Base-by-base conservation (phyloP, 2,329 filamentous ascomycete species). In the Apiospora pterosperma region DNA sequence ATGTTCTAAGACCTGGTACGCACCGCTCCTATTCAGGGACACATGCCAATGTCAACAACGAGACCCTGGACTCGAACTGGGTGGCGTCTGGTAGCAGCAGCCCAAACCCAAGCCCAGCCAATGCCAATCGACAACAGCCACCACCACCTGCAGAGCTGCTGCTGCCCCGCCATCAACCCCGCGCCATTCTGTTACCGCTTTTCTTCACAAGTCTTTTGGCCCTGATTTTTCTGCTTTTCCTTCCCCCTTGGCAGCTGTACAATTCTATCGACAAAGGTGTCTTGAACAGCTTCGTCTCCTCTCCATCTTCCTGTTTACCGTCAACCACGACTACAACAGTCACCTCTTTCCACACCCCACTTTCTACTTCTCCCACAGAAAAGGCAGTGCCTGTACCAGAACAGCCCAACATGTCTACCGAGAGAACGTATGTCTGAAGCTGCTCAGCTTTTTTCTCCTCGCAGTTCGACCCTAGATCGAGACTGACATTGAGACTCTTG, bases 341-440 rank as follows among this genome's bases (percentile, higher is more conserved):
- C 60, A 66, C 64, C 68, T 62, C 71, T 70, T 68, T 72, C 48
- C 48, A 55, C 48, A 55, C 48, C 8, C 48, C 48, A 34, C 28
- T 34, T 55, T 34, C 48, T 55, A 55, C 48, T 34, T 55, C 76
- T 75, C 70, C 74, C 71, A 75, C 70, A 28, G 36, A 41, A 62
- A 28, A 62, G 25, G 23, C 21, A 10, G n/a, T n/a, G n/a, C n/a
- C n/a, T n/a, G n/a, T n/a, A 41, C 41, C 61, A 36, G 28, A 62
- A 52, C 59, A 23, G 59, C 44, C 76, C 83, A 88, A 78, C 78
- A 91, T 91, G 89, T 87, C 92, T 84, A 74, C 80, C 82, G 93
- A 96, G 85, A 92, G 95, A 86, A 97, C 93, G 93, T 97, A 91
- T 7, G 25, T n/a, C 52, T 2, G 23, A 14, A 63, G 19, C 58